phyloP scores from a whole-genome alignment of 1,284 basidiomycete genomes.

The Ganoderma lingzhi region DNA sequence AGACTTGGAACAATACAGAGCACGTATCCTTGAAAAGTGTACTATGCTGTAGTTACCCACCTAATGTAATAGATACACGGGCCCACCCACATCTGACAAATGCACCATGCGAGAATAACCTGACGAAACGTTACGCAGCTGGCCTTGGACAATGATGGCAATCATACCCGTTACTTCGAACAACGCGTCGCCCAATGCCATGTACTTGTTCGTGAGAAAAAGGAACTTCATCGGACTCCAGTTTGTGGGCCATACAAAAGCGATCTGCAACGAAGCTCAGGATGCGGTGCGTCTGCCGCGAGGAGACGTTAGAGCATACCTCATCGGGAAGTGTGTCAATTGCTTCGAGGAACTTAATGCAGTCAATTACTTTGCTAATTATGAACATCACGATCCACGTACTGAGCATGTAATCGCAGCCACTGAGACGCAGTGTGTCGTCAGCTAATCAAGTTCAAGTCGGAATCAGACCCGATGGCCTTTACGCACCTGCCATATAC shows the following conservation, averaged over 20 bases:
- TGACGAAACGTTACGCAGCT: neutral
- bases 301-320: neutral
- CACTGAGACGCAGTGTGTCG: neutral
- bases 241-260: neutral
- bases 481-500: neutral
- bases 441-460: neutral
- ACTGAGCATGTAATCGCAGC: neutral
- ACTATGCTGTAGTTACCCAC: neutral
- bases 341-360: neutral
- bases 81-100: neutral
- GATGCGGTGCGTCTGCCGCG: neutral
- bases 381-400: neutral
- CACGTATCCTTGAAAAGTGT: neutral
- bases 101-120: slow-evolving; percentile 1
- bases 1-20: neutral
- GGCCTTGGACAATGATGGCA: neutral
- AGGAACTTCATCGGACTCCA: slow-evolving; percentile 4
- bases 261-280: neutral
- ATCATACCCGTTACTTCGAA: neutral
- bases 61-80: neutral
- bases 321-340: neutral
- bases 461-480: neutral
- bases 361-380: neutral
- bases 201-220: slow-evolving; percentile 8
- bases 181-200: neutral